A percentile compares a stretch with the other conserved stretches of the same genome.
phyloP scores from a whole-genome alignment of 352 stramenopile species.

The Elongisporangium prolatum region DNA sequence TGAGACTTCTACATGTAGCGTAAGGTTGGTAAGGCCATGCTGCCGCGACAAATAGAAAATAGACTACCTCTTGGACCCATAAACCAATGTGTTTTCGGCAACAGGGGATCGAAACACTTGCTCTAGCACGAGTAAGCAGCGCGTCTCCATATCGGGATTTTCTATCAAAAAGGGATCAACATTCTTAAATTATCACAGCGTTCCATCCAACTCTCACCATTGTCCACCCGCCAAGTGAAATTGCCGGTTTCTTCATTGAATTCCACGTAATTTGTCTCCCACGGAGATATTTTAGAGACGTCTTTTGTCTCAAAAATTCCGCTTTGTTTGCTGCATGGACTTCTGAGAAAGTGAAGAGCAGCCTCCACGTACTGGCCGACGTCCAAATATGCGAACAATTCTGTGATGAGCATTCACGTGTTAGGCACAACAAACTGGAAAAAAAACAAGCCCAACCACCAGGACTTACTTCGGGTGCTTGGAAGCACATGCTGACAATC shows the following conservation, averaged over 20 bases:
- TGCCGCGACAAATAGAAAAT: not conserved
- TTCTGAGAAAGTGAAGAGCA: not conserved
- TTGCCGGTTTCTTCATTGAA: not conserved
- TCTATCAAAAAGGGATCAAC: not conserved
- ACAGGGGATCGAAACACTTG: slow-evolving; percentile 2
- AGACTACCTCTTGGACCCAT: not conserved
- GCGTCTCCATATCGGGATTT: not conserved
- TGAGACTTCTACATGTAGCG: not conserved
- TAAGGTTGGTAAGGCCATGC: not conserved
- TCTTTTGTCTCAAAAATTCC: not conserved
- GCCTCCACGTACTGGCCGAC: not conserved
- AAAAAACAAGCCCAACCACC: not conserved
- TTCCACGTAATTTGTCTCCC: not conserved
- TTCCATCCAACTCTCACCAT: not conserved
- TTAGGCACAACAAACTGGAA: not conserved
- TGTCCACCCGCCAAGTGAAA: slow-evolving; percentile 1
- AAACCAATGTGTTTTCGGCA: not conserved
- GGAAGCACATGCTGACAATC: not conserved
- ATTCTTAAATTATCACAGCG: not conserved
- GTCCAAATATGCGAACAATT: not conserved
- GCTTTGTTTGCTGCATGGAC: not conserved
- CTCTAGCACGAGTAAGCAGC: slow-evolving; percentile 1
- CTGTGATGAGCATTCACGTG: not conserved
- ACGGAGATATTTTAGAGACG: not conserved
- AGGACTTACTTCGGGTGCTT: not conserved